These are phyloP conservation scores for Neurospora sp. DNA, from an alignment of 495 filamentous ascomycete genomes.

Conservation along the genomic window DNA sequence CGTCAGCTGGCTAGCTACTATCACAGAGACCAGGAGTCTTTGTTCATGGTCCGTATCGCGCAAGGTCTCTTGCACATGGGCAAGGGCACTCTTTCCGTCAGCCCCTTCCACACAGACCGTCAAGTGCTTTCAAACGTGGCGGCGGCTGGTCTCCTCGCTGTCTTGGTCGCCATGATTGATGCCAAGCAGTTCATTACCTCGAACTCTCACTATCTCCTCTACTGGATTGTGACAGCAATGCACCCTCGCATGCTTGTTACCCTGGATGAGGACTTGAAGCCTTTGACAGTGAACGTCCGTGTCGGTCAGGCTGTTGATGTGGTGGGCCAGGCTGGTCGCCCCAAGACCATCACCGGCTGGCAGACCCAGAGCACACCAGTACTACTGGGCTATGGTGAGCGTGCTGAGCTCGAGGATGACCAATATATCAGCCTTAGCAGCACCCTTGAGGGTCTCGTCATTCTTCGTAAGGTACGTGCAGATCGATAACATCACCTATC, in stretches of 20 bases:
- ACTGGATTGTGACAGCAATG: slow-evolving; percentile 97
- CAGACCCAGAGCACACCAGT: slow-evolving; percentile 98
- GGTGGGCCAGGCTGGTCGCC: slow-evolving; percentile 89
- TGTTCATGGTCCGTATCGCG: slow-evolving; percentile 99
- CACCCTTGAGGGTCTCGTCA: slow-evolving; percentile 89
- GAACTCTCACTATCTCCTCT: slow-evolving; percentile 87
- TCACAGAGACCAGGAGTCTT: slow-evolving; percentile 83
- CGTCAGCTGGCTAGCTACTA: slow-evolving; percentile 96
- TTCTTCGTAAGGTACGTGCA: slow-evolving; percentile 78
- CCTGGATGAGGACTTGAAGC: slow-evolving; percentile 87
- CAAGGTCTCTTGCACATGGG: slow-evolving; percentile 98
- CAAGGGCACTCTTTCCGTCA: slow-evolving; percentile 92
- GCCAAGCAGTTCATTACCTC: slow-evolving; percentile 89
- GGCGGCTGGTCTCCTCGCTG: slow-evolving; percentile 79
- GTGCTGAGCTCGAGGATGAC: slow-evolving; percentile 95
- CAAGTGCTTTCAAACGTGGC: slow-evolving; percentile 89
- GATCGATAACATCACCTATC: background rate
- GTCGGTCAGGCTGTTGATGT: slow-evolving; percentile 98
- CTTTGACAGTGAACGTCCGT: slow-evolving; percentile 88
- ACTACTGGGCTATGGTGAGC: slow-evolving; percentile 81
- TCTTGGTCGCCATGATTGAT: slow-evolving; percentile 85
- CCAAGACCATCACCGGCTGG: slow-evolving; percentile 99
- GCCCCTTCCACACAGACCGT: slow-evolving; percentile 96
- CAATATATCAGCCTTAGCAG: slow-evolving; percentile 86
- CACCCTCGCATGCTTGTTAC: slow-evolving; percentile 93